Evolutionary conservation across 345 rosid species (phyloP).

Genomic region (Cardamine occulta): DNA sequence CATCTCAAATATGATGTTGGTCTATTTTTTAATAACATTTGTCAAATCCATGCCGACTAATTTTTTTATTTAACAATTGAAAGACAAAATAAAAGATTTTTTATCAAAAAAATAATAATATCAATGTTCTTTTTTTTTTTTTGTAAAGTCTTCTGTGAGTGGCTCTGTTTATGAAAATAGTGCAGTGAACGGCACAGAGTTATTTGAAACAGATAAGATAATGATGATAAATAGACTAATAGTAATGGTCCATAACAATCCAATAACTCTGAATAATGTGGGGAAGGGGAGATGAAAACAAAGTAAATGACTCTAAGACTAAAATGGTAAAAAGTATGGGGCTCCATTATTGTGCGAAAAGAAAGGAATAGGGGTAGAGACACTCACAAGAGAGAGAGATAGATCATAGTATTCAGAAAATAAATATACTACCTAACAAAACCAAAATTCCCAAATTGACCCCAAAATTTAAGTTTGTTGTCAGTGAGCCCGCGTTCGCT

Average conservation of each 20-base stretch:
- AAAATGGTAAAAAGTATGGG: constrained; percentile 11
- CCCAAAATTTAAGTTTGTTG: constrained; percentile 29
- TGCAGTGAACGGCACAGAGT: neutral
- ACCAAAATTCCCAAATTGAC: constrained; percentile 33
- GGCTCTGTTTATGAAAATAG: neutral
- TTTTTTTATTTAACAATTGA: neutral
- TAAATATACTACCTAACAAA: constrained; percentile 27
- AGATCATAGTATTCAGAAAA: constrained; percentile 18
- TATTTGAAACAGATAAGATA: constrained; percentile 8
- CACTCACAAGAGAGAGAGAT: neutral
- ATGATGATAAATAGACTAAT: neutral
- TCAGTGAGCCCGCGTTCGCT: constrained; percentile 34
- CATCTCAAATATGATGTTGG: neutral
- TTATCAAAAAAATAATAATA: neutral
- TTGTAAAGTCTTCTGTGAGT: neutral
- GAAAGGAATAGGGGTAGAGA: neutral
- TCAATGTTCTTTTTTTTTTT: too few relatives aligned
- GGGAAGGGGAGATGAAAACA: neutral
- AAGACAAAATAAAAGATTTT: neutral
- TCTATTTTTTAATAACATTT: neutral
- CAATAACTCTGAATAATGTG: constrained; percentile 23
- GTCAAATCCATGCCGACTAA: neutral
- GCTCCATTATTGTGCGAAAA: constrained; percentile 28
- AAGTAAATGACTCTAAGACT: constrained; percentile 19
- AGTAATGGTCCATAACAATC: constrained; percentile 36